Evolutionary conservation across 2,329 filamentous ascomycete genomes (phyloP), one percentile per base, ranked within the genome.

Genomic region (Trichoderma atrobrunneum): DNA sequence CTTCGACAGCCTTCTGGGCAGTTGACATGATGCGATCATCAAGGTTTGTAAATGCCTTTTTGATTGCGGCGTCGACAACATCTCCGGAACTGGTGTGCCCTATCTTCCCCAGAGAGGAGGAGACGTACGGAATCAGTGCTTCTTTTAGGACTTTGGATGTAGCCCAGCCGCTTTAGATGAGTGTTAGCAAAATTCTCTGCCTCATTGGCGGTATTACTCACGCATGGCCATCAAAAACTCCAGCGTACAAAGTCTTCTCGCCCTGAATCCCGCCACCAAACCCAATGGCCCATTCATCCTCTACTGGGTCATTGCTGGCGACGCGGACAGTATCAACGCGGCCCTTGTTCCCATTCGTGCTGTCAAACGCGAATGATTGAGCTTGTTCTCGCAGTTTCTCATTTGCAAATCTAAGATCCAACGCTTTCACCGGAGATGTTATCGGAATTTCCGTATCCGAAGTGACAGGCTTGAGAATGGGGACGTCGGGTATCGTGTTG

Each of bases 21-120:
- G 72, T 76, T 26, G 74, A 72, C 77, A 84, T 87, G 54, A 91
- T 85, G 73, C 87, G 86, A 64, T 89, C 84, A 76, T 91, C 89
- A 0, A 89, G 84, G 59, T 84, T 83, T 2, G 85, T 80, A 76
- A 91, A 92, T 28, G 85, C 83, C 66, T 85, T 84, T 79, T 87
- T 87, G 81, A 91, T 89, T 4, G 87, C 86, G 14, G 78, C 78
- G 34, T 87, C 85, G 28, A 91, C 83, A 3, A 84, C 82, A 12
- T 85, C 81, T 69, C 85, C 83, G 24, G 86, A 81, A 11, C 75
- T 77, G 16, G 18, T 73, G n/a, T 74, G 24, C 0, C 78, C 73
- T 1, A 86, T 75, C 2, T 72, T 72, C 12, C 76, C 72, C 1
- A 87, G 75, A 0, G 79, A 78, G 5, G 77, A 75, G 0, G 82